Percentiles rank a stretch among this genome's conserved stretches.
Conservation (phyloP, 2,329 filamentous ascomycete genomes). For the Ustilaginoidea virens region DNA sequence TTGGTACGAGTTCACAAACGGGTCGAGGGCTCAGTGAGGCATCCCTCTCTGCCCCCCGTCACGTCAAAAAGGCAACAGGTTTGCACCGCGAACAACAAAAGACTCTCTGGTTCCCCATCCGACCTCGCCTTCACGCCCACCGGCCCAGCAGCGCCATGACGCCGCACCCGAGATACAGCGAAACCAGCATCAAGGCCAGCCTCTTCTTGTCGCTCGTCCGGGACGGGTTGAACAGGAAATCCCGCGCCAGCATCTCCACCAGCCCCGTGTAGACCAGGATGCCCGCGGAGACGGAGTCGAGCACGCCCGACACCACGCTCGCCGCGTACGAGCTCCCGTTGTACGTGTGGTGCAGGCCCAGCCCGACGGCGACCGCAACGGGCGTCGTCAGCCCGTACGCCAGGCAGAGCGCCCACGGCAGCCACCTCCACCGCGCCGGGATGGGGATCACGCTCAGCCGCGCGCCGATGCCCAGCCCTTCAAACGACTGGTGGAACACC, state of each 20-base stretch:
- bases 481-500: constrained; percentile 48
- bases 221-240: constrained; percentile 76
- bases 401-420: constrained; percentile 32
- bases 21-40: too few species aligned
- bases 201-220: constrained; percentile 41
- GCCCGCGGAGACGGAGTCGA: constrained; percentile 70
- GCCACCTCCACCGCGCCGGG: constrained; percentile 21
- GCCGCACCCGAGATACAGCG: constrained; percentile 49
- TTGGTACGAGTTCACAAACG: too few species aligned
- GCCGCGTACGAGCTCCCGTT: constrained; percentile 10
- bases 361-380: constrained; percentile 31
- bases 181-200: constrained; percentile 42
- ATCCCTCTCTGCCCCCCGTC: too few species aligned
- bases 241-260: constrained; percentile 64
- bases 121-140: constrained; percentile 2
- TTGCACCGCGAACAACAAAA: background rate
- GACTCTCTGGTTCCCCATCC: background rate
- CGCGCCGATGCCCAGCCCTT: constrained; percentile 46
- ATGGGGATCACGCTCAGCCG: constrained; percentile 42
- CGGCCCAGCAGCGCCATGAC: constrained; percentile 18
- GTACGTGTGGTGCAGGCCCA: constrained; percentile 24
- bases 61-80: too few species aligned
- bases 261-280: constrained; percentile 80
- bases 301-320: constrained; percentile 63
- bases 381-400: constrained; percentile 37